These are phyloP conservation scores for Monilinia fructigena DNA, from an alignment of 2,329 filamentous ascomycete genomes.

Conservation along the genomic window DNA sequence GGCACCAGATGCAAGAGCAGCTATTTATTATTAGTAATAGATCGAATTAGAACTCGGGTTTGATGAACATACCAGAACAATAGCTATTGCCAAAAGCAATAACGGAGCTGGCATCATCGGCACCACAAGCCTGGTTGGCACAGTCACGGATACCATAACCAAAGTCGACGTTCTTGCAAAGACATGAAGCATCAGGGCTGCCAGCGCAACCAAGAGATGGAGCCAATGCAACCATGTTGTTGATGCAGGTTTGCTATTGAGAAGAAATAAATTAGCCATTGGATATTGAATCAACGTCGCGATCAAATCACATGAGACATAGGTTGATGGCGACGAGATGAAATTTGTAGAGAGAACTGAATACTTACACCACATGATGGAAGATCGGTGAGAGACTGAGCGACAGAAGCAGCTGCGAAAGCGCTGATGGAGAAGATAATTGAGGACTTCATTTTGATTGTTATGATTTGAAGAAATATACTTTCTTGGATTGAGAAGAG, in stretches of 20 bases:
- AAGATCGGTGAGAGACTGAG: constrained; percentile 33
- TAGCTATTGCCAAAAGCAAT: constrained; percentile 37
- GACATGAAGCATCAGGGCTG: constrained; percentile 43
- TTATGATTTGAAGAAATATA: constrained; percentile 3
- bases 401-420: constrained; percentile 33
- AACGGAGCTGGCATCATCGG: constrained; percentile 30
- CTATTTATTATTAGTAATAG: neutral
- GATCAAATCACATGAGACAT: neutral
- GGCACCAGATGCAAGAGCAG: constrained; percentile 16
- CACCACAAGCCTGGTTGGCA: constrained; percentile 45
- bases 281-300: neutral
- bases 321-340: neutral
- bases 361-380: constrained; percentile 40
- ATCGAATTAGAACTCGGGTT: neutral
- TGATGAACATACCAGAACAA: constrained; percentile 33
- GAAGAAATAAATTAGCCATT: constrained; percentile 27
- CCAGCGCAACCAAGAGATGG: constrained; percentile 44
- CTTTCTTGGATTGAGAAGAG: neutral
- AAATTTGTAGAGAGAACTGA: neutral
- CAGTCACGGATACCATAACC: constrained; percentile 50
- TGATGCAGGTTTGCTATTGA: constrained; percentile 43
- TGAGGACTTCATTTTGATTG: constrained; percentile 39
- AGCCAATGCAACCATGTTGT: constrained; percentile 47
- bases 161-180: constrained; percentile 47
- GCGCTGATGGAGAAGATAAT: constrained; percentile 33